phyloP scores from a whole-genome alignment of 345 rosid species.

The Hibiscus trionum region DNA sequence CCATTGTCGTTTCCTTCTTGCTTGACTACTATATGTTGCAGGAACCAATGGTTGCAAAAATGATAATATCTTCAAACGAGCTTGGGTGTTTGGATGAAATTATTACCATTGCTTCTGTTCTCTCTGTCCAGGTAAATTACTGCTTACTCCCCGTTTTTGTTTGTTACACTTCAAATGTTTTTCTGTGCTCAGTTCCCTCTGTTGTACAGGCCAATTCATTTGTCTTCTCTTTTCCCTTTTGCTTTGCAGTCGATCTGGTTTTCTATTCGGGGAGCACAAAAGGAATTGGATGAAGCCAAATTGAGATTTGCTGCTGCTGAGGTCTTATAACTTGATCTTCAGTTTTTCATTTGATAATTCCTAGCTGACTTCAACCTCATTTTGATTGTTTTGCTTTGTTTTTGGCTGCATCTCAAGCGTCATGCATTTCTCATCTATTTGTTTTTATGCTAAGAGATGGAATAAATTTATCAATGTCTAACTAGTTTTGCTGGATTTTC shows the following conservation, averaged over 20 bases:
- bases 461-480: not conserved
- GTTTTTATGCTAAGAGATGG: not conserved
- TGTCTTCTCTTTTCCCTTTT: not conserved
- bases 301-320: constrained; percentile 97
- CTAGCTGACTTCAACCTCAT: not conserved
- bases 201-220: not conserved
- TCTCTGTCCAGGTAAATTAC: constrained; percentile 22
- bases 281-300: constrained; percentile 84
- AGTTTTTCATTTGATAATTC: not conserved
- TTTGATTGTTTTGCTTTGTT: not conserved
- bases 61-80: no score
- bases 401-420: not conserved
- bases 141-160: not conserved
- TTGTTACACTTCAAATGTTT: not conserved
- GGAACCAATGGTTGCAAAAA: no score
- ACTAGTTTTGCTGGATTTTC: not conserved
- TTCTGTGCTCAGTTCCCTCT: not conserved
- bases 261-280: constrained; percentile 65
- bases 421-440: not conserved
- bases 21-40: not conserved
- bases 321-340: constrained; percentile 33
- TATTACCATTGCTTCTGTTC: no score
- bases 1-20: not conserved
- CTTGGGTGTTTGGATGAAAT: no score
- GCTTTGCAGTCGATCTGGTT: constrained; percentile 83